Evolutionary conservation across 352 stramenopile genomes (phyloP), one percentile per base, ranked within the genome.

Genomic region (Phytophthora agathidicida): DNA sequence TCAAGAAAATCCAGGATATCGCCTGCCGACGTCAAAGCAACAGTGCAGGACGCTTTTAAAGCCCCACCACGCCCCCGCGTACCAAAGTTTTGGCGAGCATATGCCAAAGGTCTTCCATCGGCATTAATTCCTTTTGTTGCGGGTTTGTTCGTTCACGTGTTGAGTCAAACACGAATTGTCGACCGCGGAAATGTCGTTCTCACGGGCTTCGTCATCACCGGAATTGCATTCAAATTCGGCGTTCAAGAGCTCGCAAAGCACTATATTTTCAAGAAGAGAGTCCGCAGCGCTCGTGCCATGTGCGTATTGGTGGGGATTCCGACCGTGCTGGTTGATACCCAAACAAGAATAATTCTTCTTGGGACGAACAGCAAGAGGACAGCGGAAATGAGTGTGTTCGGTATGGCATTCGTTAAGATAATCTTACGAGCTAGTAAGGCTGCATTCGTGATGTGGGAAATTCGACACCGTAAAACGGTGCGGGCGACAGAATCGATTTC

Each of bases 311-410:
- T 72, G 3, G 62, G 48, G 1, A 11, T 68, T 3, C 66, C 66
- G 2, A 72, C 66, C 1, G 61, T 71, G 5, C 3, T 75, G 26
- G 62, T 72, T 13, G 61, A 75, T 24, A 72, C 61, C 1, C 66
- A 75, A 37, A 28, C 65, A 10, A 54, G 61, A 23, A 53, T 63
- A 13, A 48, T 59, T 5, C n/a, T 72, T 22, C 56, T 61, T 5
- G 52, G 43, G 9, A 73, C 26, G 14, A 50, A 52, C 5, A 49
- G 45, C 5, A 48, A 39, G 7, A 37, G 37, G 16, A 52, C 47
- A 1, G 54, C 53, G 26, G 16, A 35, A 3, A 3, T 26, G 1
- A 48, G 60, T 16, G 37, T 44, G 1, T 11, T 66, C 7, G 32
- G 36, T 0, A 57, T 73, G 59, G 60, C 59, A 2, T 3, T 73